Percentiles rank a stretch among this genome's conserved stretches.
Evolutionary conservation across 1,284 basidiomycete species (phyloP).

Genomic region (Rhodotorula mucilaginosa): DNA sequence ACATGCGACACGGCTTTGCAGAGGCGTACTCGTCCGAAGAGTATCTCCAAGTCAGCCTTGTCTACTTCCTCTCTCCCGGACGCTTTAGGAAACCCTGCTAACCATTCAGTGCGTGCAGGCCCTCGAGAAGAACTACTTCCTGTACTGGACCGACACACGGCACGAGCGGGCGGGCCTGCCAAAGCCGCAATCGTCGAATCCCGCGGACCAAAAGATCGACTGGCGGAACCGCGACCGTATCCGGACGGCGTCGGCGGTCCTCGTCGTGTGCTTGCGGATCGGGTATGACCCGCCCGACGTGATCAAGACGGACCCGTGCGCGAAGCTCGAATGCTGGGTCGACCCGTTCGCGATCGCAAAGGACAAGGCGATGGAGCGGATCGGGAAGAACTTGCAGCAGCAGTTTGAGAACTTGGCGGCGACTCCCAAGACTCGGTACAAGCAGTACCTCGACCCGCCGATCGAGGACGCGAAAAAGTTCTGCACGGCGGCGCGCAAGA

Average conservation of each 20-base stretch:
- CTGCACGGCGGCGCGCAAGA: conserved; percentile 78
- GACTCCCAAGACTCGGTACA: conserved; percentile 69
- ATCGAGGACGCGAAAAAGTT: conserved; percentile 91
- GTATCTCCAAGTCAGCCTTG: conserved; percentile 31
- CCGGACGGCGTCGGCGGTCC: conserved; percentile 77
- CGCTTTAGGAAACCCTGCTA: fast-evolving
- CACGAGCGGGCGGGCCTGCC: conserved; percentile 38
- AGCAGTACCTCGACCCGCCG: conserved; percentile 80
- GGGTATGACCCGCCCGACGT: conserved; percentile 97
- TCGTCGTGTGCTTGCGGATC: conserved; percentile 96
- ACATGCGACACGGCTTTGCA: conserved; percentile 40
- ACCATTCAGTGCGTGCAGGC: conserved; percentile 19
- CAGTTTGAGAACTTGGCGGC: conserved; percentile 92
- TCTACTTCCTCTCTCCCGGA: neutral
- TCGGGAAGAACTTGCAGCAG: conserved; percentile 83
- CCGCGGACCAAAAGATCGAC: conserved; percentile 38
- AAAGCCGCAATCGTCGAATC: conserved; percentile 33
- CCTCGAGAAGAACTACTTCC: conserved; percentile 45
- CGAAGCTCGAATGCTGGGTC: conserved; percentile 94
- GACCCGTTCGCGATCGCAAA: conserved; percentile 78
- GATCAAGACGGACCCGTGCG: conserved; percentile 95
- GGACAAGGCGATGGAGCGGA: conserved; percentile 63
- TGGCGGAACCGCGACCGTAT: conserved; percentile 45
- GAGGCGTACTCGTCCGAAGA: conserved; percentile 41
- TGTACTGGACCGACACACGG: conserved; percentile 46